Evolutionary conservation across 768 basidiomycete genomes (phyloP).

Genomic region (Russula sp.): DNA sequence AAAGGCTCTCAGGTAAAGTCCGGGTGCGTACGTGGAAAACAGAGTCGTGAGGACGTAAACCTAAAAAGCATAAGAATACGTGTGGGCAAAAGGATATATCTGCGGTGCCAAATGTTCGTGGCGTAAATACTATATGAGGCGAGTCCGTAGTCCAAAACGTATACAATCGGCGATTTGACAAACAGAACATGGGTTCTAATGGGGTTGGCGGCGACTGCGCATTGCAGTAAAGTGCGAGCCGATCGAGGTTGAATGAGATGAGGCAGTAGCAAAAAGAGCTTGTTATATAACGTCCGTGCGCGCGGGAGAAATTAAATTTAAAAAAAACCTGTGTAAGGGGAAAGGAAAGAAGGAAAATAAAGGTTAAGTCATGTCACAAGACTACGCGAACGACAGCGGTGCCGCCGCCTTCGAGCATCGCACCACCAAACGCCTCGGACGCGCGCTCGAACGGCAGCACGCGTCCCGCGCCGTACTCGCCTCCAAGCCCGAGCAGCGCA

Average conservation of each 20-base stretch:
- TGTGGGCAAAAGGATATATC: too few species aligned
- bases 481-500: slow-evolving; percentile 29
- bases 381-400: slow-evolving; percentile 32
- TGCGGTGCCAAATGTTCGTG: too few species aligned
- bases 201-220: neutral
- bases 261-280: neutral
- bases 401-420: slow-evolving; percentile 30
- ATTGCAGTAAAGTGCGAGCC: too few species aligned
- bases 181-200: neutral
- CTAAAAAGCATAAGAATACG: too few species aligned
- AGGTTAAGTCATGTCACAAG: slow-evolving; percentile 9
- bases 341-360: neutral
- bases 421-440: slow-evolving; percentile 41
- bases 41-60: too few species aligned
- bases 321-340: neutral
- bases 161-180: neutral
- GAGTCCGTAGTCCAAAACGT: neutral
- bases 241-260: neutral
- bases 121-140: neutral
- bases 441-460: slow-evolving; percentile 51
- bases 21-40: too few species aligned
- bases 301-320: neutral
- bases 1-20: neutral
- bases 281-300: too few species aligned
- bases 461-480: slow-evolving; percentile 30